Conservation (phyloP, 768 basidiomycete genomes). For the Mycena capillaripes region DNA sequence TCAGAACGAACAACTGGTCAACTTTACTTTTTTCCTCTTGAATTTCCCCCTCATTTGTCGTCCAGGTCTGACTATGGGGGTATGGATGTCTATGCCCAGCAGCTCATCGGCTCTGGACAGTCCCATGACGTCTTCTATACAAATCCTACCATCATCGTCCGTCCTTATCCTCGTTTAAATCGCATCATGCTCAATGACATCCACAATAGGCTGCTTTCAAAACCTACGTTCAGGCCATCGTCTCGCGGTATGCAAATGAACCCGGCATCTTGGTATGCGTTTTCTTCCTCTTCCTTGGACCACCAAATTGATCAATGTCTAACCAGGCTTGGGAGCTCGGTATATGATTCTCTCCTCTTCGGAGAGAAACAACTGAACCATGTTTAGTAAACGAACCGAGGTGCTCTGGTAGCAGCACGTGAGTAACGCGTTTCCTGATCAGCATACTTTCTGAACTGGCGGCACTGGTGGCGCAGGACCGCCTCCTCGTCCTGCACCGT, state of each 20-base stretch:
- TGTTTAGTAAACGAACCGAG: constrained; percentile 20
- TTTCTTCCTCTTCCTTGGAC: constrained; percentile 18
- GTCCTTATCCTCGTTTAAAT: constrained; percentile 30
- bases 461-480: constrained; percentile 14
- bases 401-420: constrained; percentile 27
- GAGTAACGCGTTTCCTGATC: not conserved
- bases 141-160: constrained; percentile 61
- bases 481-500: constrained; percentile 62
- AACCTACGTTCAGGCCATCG: constrained; percentile 64
- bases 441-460: not conserved
- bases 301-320: not conserved
- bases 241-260: constrained; percentile 67
- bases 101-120: not conserved
- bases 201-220: constrained; percentile 58
- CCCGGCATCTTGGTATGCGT: constrained; percentile 67
- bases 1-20: constrained; percentile 13
- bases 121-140: constrained; percentile 57
- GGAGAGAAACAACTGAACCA: not conserved
- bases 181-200: constrained; percentile 3
- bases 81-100: not conserved
- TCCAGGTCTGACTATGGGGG: constrained; percentile 7
- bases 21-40: not conserved
- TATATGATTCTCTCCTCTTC: constrained; percentile 35
- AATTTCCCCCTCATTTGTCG: not conserved
- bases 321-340: constrained; percentile 48